Evolutionary conservation across 495 filamentous ascomycete species (phyloP).

Genomic region (Endocarpon pusillum): DNA sequence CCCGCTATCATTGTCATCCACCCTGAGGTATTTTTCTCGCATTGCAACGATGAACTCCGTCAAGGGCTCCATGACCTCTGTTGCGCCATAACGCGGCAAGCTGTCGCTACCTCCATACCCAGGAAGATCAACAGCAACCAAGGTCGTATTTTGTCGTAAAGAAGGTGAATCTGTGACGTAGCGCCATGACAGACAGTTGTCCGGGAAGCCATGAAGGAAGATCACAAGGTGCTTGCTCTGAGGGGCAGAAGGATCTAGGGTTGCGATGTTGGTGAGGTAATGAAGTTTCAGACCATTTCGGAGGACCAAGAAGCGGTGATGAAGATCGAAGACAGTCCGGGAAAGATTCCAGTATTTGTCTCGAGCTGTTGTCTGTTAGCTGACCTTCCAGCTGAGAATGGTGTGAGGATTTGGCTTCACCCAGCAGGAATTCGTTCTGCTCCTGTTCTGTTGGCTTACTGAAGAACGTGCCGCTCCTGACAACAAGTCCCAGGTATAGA

Average conservation of each 20-base stretch:
- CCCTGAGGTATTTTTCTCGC: conserved; percentile 20
- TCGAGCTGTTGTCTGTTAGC: conserved; percentile 15
- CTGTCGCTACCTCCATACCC: conserved; percentile 37
- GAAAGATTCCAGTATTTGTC: conserved; percentile 30
- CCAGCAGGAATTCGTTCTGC: conserved; percentile 21
- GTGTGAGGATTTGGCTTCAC: conserved; percentile 8
- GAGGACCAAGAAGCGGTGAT: conserved; percentile 30
- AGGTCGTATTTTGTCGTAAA: conserved; percentile 18
- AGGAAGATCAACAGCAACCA: conserved; percentile 37
- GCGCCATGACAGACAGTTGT: conserved; percentile 37
- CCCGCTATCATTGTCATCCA: neutral
- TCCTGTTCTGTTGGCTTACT: conserved; percentile 20
- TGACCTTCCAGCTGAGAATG: neutral
- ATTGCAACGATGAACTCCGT: conserved; percentile 31
- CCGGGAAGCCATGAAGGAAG: conserved; percentile 42
- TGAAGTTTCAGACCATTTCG: conserved; percentile 32
- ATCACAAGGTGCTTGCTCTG: conserved; percentile 28
- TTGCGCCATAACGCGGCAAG: conserved; percentile 27
- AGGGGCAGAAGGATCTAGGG: conserved; percentile 8
- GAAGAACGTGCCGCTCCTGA: conserved; percentile 19
- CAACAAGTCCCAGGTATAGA: conserved; percentile 13
- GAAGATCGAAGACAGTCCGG: conserved; percentile 20
- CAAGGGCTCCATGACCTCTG: conserved; percentile 32
- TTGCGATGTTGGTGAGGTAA: conserved; percentile 27
- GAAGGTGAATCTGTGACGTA: conserved; percentile 18